Conservation (phyloP, 2,329 filamentous ascomycete species). For the Alternaria arbusti region DNA sequence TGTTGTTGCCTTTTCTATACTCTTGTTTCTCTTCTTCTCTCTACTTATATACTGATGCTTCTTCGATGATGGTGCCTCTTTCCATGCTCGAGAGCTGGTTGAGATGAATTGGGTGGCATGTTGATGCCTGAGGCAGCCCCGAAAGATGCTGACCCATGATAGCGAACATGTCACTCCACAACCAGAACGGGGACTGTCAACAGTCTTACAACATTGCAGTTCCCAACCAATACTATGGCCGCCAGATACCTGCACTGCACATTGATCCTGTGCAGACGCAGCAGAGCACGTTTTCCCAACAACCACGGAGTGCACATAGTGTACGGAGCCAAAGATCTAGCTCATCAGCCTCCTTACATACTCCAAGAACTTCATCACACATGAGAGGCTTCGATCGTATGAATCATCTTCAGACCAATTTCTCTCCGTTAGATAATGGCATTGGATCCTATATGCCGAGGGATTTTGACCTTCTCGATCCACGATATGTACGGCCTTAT, state of each 20-base stretch:
- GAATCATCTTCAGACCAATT: conserved; percentile 11
- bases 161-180: conserved; percentile 39
- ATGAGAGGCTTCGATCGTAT: conserved; percentile 1
- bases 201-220: conserved; percentile 21
- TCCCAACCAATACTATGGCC: conserved; percentile 11
- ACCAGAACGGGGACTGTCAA: conserved; percentile 18
- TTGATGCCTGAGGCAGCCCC: conserved; percentile 12
- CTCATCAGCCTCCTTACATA: conserved; percentile 22
- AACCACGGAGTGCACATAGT: conserved; percentile 17
- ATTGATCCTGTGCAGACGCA: conserved; percentile 16
- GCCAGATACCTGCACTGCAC: conserved; percentile 12
- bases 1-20: conserved; percentile 1
- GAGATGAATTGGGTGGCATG: neutral
- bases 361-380: conserved; percentile 15
- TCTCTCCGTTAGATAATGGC: conserved; percentile 3
- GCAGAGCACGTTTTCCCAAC: conserved; percentile 24
- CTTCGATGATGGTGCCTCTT: neutral
- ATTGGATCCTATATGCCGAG: conserved; percentile 15
- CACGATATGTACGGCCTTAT: conserved; percentile 4
- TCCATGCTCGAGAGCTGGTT: neutral
- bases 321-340: conserved; percentile 19
- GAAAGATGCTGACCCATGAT: conserved; percentile 29
- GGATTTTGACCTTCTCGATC: conserved; percentile 19
- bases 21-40: neutral
- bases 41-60: neutral